These are phyloP conservation scores for Pleodorina starrii DNA, from an alignment of 139 green algal species.

Conservation along the genomic window DNA sequence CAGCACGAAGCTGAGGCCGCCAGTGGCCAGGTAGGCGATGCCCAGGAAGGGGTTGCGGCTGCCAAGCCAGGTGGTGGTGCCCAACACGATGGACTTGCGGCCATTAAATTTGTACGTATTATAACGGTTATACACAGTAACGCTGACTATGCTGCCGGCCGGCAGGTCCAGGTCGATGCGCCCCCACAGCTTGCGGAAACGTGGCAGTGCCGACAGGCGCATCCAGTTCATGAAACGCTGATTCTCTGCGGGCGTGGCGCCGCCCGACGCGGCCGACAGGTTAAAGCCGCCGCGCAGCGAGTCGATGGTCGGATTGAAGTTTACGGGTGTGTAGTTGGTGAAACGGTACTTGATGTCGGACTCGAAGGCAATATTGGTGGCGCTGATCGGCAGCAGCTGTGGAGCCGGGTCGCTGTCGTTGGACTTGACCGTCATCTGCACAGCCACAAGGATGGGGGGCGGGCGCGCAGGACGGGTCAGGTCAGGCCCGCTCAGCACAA, in stretches of 20 bases:
- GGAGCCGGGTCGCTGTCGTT: neutral
- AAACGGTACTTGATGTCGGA: conserved; percentile 59
- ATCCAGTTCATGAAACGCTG: conserved; percentile 98
- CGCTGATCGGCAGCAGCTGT: neutral
- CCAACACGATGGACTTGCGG: conserved; percentile 82
- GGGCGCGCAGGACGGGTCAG: too few species aligned
- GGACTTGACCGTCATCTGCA: neutral
- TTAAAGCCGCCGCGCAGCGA: conserved; percentile 52
- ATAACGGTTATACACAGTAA: conserved; percentile 74
- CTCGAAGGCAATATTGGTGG: conserved; percentile 52
- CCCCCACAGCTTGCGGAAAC: conserved; percentile 78
- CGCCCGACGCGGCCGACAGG: conserved; percentile 5
- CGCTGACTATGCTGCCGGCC: conserved; percentile 58
- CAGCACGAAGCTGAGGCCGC: conserved; percentile 67
- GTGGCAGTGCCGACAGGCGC: conserved; percentile 81
- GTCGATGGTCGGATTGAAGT: conserved; percentile 54
- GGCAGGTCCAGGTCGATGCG: conserved; percentile 59
- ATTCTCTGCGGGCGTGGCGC: conserved; percentile 61
- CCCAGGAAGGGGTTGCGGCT: conserved; percentile 86
- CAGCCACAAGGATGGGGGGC: too few species aligned
- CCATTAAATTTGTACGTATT: conserved; percentile 89
- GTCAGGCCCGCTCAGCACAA: too few species aligned
- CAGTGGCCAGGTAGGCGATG: conserved; percentile 80
- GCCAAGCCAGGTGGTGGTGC: conserved; percentile 87
- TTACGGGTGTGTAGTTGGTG: conserved; percentile 57